Conservation (phyloP, 768 basidiomycete species). For the Nidularia pulvinata region DNA sequence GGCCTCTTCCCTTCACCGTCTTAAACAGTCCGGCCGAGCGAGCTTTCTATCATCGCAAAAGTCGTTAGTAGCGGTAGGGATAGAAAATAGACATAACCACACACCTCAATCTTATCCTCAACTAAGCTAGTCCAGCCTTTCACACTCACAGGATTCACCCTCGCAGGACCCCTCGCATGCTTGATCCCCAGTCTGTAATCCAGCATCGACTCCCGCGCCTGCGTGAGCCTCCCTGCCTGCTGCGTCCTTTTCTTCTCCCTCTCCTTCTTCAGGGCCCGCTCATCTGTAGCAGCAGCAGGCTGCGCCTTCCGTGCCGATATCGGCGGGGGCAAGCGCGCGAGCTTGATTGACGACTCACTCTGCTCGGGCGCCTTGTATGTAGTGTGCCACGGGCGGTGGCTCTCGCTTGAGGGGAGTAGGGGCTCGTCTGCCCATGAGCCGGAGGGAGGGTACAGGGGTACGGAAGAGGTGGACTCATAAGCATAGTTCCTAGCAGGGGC, state of each 20-base stretch:
- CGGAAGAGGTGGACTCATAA: conserved; percentile 6
- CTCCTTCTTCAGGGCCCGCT: conserved; percentile 39
- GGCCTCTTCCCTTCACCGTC: too few relatives aligned
- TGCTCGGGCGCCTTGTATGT: conserved; percentile 63
- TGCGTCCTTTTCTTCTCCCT: conserved; percentile 47
- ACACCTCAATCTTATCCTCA: conserved; percentile 81
- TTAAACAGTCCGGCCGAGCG: too few relatives aligned
- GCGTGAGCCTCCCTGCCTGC: conserved; percentile 53
- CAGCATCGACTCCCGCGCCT: conserved; percentile 70
- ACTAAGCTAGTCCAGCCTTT: conserved; percentile 78
- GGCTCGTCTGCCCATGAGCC: conserved; percentile 50
- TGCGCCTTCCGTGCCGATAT: conserved; percentile 11
- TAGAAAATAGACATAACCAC: too few relatives aligned
- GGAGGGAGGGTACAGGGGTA: conserved; percentile 14
- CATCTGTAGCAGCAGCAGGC: conserved; percentile 16
- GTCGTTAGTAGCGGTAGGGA: too few relatives aligned
- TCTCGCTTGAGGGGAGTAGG: conserved; percentile 51
- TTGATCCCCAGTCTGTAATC: conserved; percentile 73
- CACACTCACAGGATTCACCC: conserved; percentile 57
- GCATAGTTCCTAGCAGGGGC: background rate
- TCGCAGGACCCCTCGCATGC: conserved; percentile 15
- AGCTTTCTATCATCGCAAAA: too few relatives aligned
- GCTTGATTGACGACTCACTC: conserved; percentile 47
- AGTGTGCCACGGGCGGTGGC: conserved; percentile 72
- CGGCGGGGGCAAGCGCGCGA: conserved; percentile 41